Base-by-base conservation (phyloP, 2,329 filamentous ascomycete species). In the Pestalotiopsis sp. region DNA sequence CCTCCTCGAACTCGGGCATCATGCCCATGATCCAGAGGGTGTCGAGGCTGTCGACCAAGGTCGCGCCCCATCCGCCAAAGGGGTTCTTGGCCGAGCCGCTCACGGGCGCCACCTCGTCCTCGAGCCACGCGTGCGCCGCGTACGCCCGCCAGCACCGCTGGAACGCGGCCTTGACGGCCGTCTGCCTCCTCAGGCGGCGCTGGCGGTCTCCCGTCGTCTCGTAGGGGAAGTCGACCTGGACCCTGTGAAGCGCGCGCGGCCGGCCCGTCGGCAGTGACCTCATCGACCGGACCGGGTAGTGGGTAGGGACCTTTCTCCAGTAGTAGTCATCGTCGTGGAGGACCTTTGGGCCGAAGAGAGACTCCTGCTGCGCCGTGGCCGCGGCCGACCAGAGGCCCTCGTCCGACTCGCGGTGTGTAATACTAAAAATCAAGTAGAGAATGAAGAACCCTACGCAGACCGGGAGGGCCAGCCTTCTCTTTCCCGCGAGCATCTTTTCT, bases 51-150 rank as follows among this genome's bases (percentile, higher is more conserved):
- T 87, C 85, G 13, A 86, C 82, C 69, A 87, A 71, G 1, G 83
- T 85, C 4, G 84, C 84, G 9, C 77, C 82, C 77, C 85, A 85
- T 52, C 80, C 80, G 5, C 81, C 82, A 72, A 83, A 84, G 0
- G 74, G 72, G 66, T 84, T 80, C 64, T 77, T 80, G 58, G 75
- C 78, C 31, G 77, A 74, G 60, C 81, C 81, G 61, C 77, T 78
- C 14, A 85, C 74, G 31, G 83, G 83, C 64, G 76, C 71, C 12
- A 84, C 71, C 73, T 85, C 83, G 65, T 85, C 83, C 41, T 81
- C 78, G 49, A 79, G 71, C 78, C 82, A 83, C 2, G 82, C 82
- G 68, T 81, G 73, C 64, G 76, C 74, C 68, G 79, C 80, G 69
- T 85, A 85, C 38, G 80, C 80, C 17, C 77, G 72, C 83, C 83